Base-by-base conservation (phyloP, 257 asterid species). In the Ophiorrhiza pumila region DNA sequence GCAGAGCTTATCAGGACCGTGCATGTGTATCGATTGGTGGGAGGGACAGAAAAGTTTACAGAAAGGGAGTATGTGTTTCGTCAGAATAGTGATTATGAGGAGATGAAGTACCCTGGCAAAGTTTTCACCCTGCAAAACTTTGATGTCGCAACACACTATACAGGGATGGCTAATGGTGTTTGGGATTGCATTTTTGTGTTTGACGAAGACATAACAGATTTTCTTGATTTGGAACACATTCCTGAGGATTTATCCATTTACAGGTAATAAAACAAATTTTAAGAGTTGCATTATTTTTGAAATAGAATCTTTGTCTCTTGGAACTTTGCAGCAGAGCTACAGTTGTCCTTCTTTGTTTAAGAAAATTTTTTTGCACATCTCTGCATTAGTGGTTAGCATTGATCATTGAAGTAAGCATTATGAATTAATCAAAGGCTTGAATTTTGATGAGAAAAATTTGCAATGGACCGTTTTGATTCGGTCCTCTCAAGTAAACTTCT, bases 111-210 rank as follows among this genome's bases (percentile, higher is more conserved):
- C 15, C 37, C 64, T 31, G 64, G 67, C 27, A 76, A 49, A 41
- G 39, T 83, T 34, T 72, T 77, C 71, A 77, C 83, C 1, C 34
- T 60, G 55, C 59, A 39, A 27, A 64, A 39, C 23, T 83, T 83
- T 46, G 75, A 68, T 27, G 69, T 80, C 23, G 67, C 76, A 17
- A 71, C 55, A 11, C 77, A 75, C 46, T 46, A 5, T 69, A 71
- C 53, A 11, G 73, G 80, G 23, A 23, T 61, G 22, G 41, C 7
- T 7, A 69, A 83, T 57, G 87, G 82, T 8, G 81, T 77, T 13
- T 80, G 87, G 83, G 53, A 58, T n/a, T 80, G 84, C 73, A 72
- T 77, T 62, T 73, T 63, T 47, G 77, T 71, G 22, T 83, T 80
- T 32, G 65, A 80, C 45, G 58, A 46, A 9, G 53, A 59, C 12